Evolutionary conservation across 2,329 filamentous ascomycete species (phyloP), one percentile per base, ranked within the genome.

Genomic region (Rutstroemia sp.): DNA sequence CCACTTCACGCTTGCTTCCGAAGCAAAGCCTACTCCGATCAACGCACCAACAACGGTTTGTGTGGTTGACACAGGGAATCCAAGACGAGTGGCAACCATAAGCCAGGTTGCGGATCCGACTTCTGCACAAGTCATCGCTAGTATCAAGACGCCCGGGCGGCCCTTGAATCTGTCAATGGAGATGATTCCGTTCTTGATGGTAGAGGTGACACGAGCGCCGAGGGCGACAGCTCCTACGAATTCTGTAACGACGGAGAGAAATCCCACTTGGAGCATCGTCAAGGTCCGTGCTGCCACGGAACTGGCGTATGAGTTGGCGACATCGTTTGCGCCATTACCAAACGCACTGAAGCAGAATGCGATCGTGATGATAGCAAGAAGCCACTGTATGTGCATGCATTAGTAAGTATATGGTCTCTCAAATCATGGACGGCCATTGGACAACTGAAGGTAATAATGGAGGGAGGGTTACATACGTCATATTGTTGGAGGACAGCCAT

Each of bases 261-360:
- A 64, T 82, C 86, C 86, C 61, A 83, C 86, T 72, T 86, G 82
- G 63, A 81, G 72, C 73, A 89, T 87, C 2, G 83, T 76, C 66
- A 89, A 77, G 62, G 88, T 91, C 54, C 88, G 76, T n/a, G 88
- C 91, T 19, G 88, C 91, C 58, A 92, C 87, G 66, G 82, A 86
- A 64, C 88, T 92, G 7, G 88, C 88, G 85, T 87, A 92, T 51
- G 88, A 76, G 73, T 92, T 92, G 68, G 88, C 88, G 57, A 92
- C 88, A 86, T 92, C 88, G 72, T 91, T 83, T 86, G 46, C 39
- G 44, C 51, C 52, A 34, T 50, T 50, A 34, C 48, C 48, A n/a
- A 50, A 50, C 4, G 47, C 47, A 50, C 47, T 27, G 16, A 53
- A 53, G 21, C 38, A 44, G 21, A 56, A 50, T 44, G 44, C 25